Conservation (phyloP, 2,329 filamentous ascomycete genomes). For the Scedosporium aurantiacum region DNA sequence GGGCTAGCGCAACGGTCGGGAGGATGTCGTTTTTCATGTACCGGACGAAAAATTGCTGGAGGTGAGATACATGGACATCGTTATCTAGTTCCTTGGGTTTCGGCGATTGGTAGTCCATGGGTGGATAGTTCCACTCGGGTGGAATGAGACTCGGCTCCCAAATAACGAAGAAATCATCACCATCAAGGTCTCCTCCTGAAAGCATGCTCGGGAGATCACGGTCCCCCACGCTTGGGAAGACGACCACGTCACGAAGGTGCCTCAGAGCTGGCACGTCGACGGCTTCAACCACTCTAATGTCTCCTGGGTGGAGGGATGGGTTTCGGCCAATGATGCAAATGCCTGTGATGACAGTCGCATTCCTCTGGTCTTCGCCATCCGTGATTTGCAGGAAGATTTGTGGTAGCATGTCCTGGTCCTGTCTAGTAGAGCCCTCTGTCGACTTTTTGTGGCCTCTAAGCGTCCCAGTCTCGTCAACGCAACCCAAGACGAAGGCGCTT, state of each 20-base stretch:
- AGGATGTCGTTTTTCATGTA: conserved; percentile 90
- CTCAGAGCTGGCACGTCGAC: conserved; percentile 62
- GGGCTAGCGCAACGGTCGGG: conserved; percentile 67
- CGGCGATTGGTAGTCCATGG: conserved; percentile 65
- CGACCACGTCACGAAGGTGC: conserved; percentile 75
- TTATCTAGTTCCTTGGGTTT: conserved; percentile 43
- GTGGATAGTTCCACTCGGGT: conserved; percentile 53
- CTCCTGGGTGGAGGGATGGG: conserved; percentile 85
- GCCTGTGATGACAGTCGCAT: conserved; percentile 62
- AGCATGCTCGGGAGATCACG: conserved; percentile 86
- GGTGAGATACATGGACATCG: conserved; percentile 59
- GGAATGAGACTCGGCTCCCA: conserved; percentile 76
- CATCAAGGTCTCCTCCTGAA: conserved; percentile 89
- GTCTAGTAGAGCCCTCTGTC: conserved; percentile 25
- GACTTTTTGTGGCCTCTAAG: conserved; percentile 59
- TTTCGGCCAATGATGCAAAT: conserved; percentile 81
- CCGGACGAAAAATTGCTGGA: conserved; percentile 76
- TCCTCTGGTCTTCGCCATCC: conserved; percentile 39
- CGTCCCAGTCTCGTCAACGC: conserved; percentile 71
- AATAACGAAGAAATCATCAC: conserved; percentile 89
- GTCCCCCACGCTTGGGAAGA: conserved; percentile 76
- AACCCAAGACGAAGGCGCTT: conserved; percentile 80
- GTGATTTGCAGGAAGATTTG: conserved; percentile 85
- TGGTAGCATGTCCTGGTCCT: conserved; percentile 48
- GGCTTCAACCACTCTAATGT: conserved; percentile 78